Evolutionary conservation across 1,139 yeast species (phyloP), one percentile per base, ranked within the genome.

Genomic region (Pichia sp.): DNA sequence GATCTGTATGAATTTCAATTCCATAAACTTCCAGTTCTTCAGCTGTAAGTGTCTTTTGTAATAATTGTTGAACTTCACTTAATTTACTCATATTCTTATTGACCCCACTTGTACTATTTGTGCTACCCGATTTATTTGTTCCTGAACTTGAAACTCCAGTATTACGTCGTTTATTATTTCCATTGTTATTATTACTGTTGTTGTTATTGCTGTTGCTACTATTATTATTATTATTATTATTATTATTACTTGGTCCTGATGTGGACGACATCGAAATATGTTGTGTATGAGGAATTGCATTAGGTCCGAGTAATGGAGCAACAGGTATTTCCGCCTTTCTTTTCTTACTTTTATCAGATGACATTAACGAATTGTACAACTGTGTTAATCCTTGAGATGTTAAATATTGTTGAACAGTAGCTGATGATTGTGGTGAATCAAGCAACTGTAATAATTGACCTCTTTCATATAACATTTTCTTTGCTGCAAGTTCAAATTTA

Each of bases 321-420:
- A 74, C 68, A 1, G 80, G 81, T 9, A 66, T 53, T 29, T 64
- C 64, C 15, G 65, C 64, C 46, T 69, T 70, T 38, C 81, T 68
- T 57, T 73, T 75, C 63, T 71, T 77, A 48, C 72, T 69, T 57
- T 86, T 86, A 55, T 89, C 96, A 34, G 77, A 70, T 32, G 83
- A 74, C 76, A 89, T 77, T 50, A 91, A 69, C 40, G 84, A 81
- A 54, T 80, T 84, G 54, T 89, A 88, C 29, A 91, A 69, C 54
- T 85, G 94, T 3, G 95, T 79, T 46, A 91, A 71, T 0, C 98
- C 98, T 55, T 86, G 94, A 1, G 95, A 85, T 1, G 94, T 78
- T 55, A 80, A 75, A 57, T 84, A 86, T 55, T 86, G 95, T 40
- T 74, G 76, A 7, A 82, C 78, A 4, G 87, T 73, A 26, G 84